Percentiles rank a stretch among this genome's conserved stretches.
Evolutionary conservation across 257 asterid species (phyloP).

Genomic region (Plantago ovata): DNA sequence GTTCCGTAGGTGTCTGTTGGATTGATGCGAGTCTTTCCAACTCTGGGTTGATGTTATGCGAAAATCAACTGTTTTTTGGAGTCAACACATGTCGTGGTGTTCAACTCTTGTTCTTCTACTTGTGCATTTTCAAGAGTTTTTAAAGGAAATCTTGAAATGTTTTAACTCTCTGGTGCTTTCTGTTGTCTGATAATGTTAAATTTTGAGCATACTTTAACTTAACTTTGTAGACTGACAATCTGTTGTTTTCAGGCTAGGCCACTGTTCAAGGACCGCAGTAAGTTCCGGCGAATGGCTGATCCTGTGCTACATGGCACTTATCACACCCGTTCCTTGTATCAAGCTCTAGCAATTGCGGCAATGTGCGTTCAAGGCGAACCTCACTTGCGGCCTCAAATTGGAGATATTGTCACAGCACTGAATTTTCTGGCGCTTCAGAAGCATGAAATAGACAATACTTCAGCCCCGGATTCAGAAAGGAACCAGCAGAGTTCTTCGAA

Average conservation of each 20-base stretch:
- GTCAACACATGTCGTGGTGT: too few relatives aligned
- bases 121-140: background rate
- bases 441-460: slow-evolving; percentile 26
- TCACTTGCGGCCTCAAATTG: slow-evolving; percentile 35
- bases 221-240: background rate
- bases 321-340: slow-evolving; percentile 42
- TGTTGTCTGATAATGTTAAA: background rate
- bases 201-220: background rate
- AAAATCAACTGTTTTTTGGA: too few relatives aligned
- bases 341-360: slow-evolving; percentile 54
- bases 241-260: slow-evolving; percentile 42
- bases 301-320: slow-evolving; percentile 41
- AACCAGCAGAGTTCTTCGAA: background rate
- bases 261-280: slow-evolving; percentile 41
- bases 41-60: too few relatives aligned
- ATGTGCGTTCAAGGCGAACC: slow-evolving; percentile 60
- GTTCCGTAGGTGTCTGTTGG: background rate
- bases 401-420: slow-evolving; percentile 43
- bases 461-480: slow-evolving; percentile 8
- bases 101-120: background rate
- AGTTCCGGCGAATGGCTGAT: slow-evolving; percentile 42
- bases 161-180: background rate
- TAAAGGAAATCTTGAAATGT: background rate
- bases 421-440: slow-evolving; percentile 35
- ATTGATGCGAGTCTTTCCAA: too few relatives aligned